Percentiles rank a stretch among this genome's conserved stretches.
These are phyloP conservation scores for Pyrenochaeta sp. DNA, from an alignment of 2,329 filamentous ascomycete genomes.

Conservation along the genomic window DNA sequence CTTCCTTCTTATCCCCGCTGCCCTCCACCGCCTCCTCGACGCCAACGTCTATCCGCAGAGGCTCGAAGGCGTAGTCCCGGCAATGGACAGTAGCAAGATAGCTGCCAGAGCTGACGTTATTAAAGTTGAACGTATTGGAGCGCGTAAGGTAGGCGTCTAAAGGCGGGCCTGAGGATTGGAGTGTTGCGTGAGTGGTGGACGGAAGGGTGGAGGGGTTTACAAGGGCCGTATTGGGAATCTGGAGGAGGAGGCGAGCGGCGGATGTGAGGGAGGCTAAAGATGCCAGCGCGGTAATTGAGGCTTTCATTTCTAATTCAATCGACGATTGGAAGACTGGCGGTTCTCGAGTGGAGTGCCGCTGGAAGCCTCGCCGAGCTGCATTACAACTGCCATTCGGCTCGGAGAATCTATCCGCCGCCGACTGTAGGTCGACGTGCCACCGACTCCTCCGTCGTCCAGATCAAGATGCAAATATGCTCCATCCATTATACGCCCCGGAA, in stretches of 20 bases:
- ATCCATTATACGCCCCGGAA: too few relatives aligned
- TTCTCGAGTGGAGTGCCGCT: neutral
- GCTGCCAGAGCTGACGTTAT: conserved; percentile 72
- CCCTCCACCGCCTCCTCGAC: conserved; percentile 38
- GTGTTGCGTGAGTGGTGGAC: conserved; percentile 70
- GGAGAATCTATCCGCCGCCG: neutral
- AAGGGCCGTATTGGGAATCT: conserved; percentile 57
- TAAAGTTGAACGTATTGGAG: conserved; percentile 78
- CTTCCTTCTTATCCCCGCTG: conserved; percentile 46
- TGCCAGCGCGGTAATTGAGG: conserved; percentile 51
- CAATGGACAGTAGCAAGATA: conserved; percentile 87
- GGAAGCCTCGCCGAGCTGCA: neutral
- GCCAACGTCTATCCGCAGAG: conserved; percentile 79
- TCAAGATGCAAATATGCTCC: too few relatives aligned
- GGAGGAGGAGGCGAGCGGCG: conserved; percentile 60
- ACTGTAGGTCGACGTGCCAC: too few relatives aligned
- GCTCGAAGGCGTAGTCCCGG: conserved; percentile 76
- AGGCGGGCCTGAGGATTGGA: conserved; percentile 63
- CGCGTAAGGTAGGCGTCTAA: conserved; percentile 71
- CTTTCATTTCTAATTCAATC: conserved; percentile 27
- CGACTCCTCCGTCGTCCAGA: too few relatives aligned
- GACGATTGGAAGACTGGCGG: neutral
- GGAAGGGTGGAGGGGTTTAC: conserved; percentile 58
- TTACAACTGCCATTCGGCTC: neutral
- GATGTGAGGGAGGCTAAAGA: conserved; percentile 51